Evolutionary conservation across 345 rosid genomes (phyloP), one percentile per base, ranked within the genome.

Genomic region (Ricinus communis): DNA sequence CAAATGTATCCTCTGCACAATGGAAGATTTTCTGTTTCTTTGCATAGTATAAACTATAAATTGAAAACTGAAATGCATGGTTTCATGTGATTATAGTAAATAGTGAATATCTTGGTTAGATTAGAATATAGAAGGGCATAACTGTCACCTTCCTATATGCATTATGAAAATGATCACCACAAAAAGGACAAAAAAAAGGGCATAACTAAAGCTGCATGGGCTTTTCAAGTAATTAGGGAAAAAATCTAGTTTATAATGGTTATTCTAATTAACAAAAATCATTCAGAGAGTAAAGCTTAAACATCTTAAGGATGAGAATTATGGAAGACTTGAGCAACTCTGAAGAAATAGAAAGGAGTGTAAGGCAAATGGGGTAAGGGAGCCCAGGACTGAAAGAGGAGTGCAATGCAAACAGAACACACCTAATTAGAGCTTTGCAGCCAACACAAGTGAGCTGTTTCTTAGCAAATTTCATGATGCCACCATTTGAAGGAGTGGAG

Each of bases 401-500:
- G 8, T 19, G 30, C 8, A 41, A 30, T 50, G 5, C 31, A 60
- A 47, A 19, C 6, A 38, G 38, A 31, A 12, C 41, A 69, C 77
- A 92, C 97, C 93, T 85, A 66, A 92, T 82, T 52, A 88, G 72
- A 13, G 89, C 90, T 80, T 89, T 95, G 88, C 98, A 95, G 55
- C 99, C 98, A 62, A 90, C 76, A 82, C 99, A 92, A 77, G 84
- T 87, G 65, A 87, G 88, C 71, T 84, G 92, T 71, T 88, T 95
- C 89, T 90, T 87, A 14, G 98, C 96, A 76, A 87, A 95, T 83
- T 76, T 95, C 99, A 92, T 92, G 73, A 95, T 89, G 79, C 99
- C 97, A 52, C 96, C 86, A 76, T 80, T 90, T 71, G 97, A 85
- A 79, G 99, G 99, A 73, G 97, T 95, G 65, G 85, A 77, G 51